Evolutionary conservation across 108 stramenopile genomes (phyloP), one percentile per base, ranked within the genome.

Genomic region (Parietichytrium sp.): DNA sequence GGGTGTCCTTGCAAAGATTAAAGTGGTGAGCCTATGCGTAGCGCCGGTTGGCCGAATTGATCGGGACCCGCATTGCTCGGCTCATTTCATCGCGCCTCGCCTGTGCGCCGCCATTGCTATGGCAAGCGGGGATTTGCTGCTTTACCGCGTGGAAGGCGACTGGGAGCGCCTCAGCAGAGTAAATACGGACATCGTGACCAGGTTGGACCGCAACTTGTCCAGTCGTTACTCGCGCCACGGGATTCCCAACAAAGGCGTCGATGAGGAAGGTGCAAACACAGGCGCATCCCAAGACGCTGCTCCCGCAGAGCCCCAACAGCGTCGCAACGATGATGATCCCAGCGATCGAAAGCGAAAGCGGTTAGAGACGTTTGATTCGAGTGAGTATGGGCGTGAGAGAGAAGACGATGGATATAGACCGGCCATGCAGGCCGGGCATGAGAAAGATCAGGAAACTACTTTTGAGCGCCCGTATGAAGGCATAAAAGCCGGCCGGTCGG

Each of bases 131-230:
- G 61, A 72, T 45, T 25, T 72, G 20, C 20, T 72, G 33, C 61
- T 72, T 8, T 72, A 72, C 3, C 29, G 33, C 20, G 42, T 72
- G 6, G 13, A 25, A 16, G 61, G 61, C 0, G 61, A 72, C 61
- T 72, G 61, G 61, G 20, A 27, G 7, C 61, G 61, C 2, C 42
- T 72, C 10, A 33, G 45, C 33, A 33, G 61, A 10, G 61, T 72
- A 6, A 33, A 72, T 33, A 33, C 36, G 23, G 61, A 72, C 33
- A 42, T 72, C 42, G 25, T 72, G 23, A 72, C 61, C 33, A 33
- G 61, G 13, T 42, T 72, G 23, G 61, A 72, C 42, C 61, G 61
- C 20, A 72, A 72, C 20, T 45, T 72, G 38, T 72, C 61, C 8
- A 33, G 45, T 13, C 61, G 61, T 6, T n/a, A n/a, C n/a, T 72